phyloP scores from a whole-genome alignment of 1,284 basidiomycete species.

The Afroboletus lepidellus region DNA sequence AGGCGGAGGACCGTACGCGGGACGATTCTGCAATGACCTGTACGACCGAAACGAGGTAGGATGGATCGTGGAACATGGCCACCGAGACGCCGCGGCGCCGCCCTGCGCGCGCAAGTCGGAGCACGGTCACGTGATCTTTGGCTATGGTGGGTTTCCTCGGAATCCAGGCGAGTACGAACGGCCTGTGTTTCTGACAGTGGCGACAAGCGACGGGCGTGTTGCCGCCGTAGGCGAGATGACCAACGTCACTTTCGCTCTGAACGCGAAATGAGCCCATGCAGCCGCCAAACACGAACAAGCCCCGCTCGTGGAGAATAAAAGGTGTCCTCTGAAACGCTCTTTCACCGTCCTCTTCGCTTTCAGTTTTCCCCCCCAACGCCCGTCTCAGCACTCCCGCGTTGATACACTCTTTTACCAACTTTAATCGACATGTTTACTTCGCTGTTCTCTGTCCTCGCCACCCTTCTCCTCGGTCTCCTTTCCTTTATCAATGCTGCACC shows the following conservation, averaged over 20 bases:
- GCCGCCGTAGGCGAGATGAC: neutral
- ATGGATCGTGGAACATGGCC: conserved; percentile 14
- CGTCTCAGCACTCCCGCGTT: conserved; percentile 1
- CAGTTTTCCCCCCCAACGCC: conserved; percentile 2
- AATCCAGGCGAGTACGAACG: too few relatives aligned
- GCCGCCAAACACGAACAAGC: conserved; percentile 26
- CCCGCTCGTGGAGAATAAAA: conserved; percentile 15
- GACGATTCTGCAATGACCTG: conserved; percentile 47
- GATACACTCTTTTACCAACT: conserved; percentile 25
- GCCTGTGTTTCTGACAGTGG: too few relatives aligned
- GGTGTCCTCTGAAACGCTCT: neutral
- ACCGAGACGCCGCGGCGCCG: neutral
- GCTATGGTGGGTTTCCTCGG: too few relatives aligned
- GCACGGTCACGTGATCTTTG: neutral
- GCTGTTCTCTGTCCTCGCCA: conserved; percentile 19
- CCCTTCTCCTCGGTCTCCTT: conserved; percentile 19
- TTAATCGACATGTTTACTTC: conserved; percentile 21
- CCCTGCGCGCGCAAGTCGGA: neutral
- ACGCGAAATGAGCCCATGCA: conserved; percentile 2
- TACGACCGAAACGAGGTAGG: conserved; percentile 44
- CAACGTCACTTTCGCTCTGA: neutral
- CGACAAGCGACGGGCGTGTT: too few relatives aligned
- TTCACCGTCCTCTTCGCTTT: neutral
- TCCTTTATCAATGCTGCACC: conserved; percentile 30
- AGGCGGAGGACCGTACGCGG: conserved; percentile 35